Conservation (phyloP, 768 basidiomycete genomes). For the Xerocomellus amylosporus region DNA sequence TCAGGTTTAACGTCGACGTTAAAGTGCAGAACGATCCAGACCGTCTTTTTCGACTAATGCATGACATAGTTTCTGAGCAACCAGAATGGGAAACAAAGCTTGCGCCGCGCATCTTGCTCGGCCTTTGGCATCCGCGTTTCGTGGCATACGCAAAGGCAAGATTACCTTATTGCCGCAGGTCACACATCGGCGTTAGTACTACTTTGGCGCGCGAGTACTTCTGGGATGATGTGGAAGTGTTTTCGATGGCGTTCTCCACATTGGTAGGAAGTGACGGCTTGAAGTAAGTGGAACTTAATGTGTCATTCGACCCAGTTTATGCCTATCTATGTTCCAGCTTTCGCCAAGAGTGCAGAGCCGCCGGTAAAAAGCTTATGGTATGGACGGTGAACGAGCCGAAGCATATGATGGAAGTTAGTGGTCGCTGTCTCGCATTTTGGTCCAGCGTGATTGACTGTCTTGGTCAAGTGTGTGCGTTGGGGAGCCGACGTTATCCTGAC, state of each 20-base stretch:
- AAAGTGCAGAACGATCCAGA: constrained; percentile 91
- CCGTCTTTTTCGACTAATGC: constrained; percentile 79
- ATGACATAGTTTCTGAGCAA: constrained; percentile 59
- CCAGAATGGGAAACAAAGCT: constrained; percentile 70
- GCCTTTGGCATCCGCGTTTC: constrained; percentile 92
- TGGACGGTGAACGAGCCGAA: constrained; percentile 94
- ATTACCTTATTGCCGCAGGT: constrained; percentile 80
- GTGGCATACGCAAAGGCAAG: constrained; percentile 68
- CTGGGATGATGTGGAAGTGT: constrained; percentile 82
- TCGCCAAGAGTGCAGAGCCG: constrained; percentile 69
- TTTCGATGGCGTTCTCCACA: constrained; percentile 76
- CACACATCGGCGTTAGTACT: constrained; percentile 78
- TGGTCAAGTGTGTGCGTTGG: constrained; percentile 69
- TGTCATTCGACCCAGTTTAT: neutral
- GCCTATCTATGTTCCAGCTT: too few species aligned
- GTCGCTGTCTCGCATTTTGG: neutral
- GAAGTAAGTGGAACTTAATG: constrained; percentile 40
- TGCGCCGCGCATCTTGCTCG: constrained; percentile 77
- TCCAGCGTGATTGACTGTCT: neutral
- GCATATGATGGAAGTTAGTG: constrained; percentile 84
- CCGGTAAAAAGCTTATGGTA: constrained; percentile 83
- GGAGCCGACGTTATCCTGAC: constrained; percentile 76
- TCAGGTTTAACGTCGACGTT: constrained; percentile 86
- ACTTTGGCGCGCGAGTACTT: constrained; percentile 80
- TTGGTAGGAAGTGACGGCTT: constrained; percentile 73